Evolutionary conservation across 2,329 filamentous ascomycete genomes (phyloP), one percentile per base, ranked within the genome.

Genomic region (Elsinoe necatrix): DNA sequence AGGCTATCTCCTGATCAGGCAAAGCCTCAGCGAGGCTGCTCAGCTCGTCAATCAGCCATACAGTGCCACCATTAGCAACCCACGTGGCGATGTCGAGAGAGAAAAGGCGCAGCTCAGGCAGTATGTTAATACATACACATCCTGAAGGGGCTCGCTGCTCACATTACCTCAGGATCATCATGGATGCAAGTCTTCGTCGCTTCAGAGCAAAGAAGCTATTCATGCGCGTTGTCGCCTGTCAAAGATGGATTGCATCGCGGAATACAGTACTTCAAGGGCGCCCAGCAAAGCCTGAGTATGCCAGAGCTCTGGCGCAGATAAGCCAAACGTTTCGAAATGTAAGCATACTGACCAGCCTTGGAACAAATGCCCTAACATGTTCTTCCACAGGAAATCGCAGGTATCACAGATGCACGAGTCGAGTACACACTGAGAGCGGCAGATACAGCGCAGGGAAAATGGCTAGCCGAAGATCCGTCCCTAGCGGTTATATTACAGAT

Each of bases 191-290:
- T 50, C 75, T 80, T 34, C 76, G 82, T 48, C 77, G 82, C 3
- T 83, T 84, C 68, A 77, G 78, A 65, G 81, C 80, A 47, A 80
- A 85, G 65, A 78, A 78, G 61, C 76, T 80, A 55, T 84, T 83
- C 62, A 73, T 84, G 3, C 76, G 76, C 60, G 79, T 79, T 12
- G 76, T 79, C 2, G 80, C 81, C 18, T 81, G 77, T 3, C 71
- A 78, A 58, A 73, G 81, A 63, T 85, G 82, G 82, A 73, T 79
- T 61, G 78, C 80, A 59, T 69, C 75, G 34, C 74, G 82, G 25
- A 68, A 73, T 29, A 72, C 74, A 55, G 68, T 80, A 16, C 66
- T 83, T 27, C 72, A 76, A 55, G 78, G 77, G 11, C 74, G 77
- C 58, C 72, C 71, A 58, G 72, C 78, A 7, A 71, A 73, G 48